Base-by-base conservation (phyloP, 2,329 filamentous ascomycete genomes). In the Fulvia fulva region DNA sequence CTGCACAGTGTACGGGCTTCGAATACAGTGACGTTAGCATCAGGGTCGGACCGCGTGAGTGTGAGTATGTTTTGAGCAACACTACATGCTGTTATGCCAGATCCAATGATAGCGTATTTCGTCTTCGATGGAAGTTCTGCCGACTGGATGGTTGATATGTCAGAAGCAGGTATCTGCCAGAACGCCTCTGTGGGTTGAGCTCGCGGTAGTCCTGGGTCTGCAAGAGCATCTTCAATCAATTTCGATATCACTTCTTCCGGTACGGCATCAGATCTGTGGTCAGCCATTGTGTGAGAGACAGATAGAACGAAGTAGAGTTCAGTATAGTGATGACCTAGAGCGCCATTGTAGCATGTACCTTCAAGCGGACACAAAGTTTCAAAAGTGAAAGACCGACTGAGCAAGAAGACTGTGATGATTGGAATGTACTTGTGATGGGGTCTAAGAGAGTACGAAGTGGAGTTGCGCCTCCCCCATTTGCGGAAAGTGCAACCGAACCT, bases 101-200 rank as follows among this genome's bases (percentile, higher is more conserved):
- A 62, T 21, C 63, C 63, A 23, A 65, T 59, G n/a, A 65, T 58
- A 21, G 61, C 59, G 51, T 63, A 65, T 22, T 56, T 61, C 2
- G 60, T 61, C 12, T 52, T 54, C 1, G 52, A 14, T 3, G 60
- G 56, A 0, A 65, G 52, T 21, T 43, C n/a, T 32, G 30, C 9
- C 22, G 63, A 65, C 50, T 59, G 56, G 12, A 30, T 28, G 1
- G 19, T 5, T 1, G 63, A 54, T 28, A 63, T 43, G 9, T 52
- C n/a, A 1, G 60, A 49, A 1, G 53, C 28, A 7, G 60, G 61
- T 0, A 52, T 26, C 41, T 65, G 63, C 63, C 63, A 65, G n/a
- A 61, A 65, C 1, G 60, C 60, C 54, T 63, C 45, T 26, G 63
- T 63, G 4, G 63, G 63, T 21, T 57, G 56, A 47, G 43, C 12